Evolutionary conservation across 2,329 filamentous ascomycete species (phyloP).

Genomic region (Botryosphaeria agaves): DNA sequence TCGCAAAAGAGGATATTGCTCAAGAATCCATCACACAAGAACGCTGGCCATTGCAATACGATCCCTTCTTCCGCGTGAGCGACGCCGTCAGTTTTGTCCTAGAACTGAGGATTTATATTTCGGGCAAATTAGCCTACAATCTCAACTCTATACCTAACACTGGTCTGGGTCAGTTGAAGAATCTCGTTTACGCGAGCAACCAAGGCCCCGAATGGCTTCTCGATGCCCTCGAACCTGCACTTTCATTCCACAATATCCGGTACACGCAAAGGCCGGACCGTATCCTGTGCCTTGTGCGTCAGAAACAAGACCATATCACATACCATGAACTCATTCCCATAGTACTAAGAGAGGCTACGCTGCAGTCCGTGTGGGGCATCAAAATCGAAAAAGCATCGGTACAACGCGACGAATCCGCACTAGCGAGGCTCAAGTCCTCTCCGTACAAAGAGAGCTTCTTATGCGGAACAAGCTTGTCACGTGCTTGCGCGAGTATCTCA

Average conservation of each 20-base stretch:
- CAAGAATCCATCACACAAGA: constrained; percentile 9
- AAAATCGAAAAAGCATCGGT: too few species aligned
- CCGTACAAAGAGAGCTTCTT: too few species aligned
- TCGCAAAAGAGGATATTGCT: constrained; percentile 9
- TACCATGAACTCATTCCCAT: constrained; percentile 3
- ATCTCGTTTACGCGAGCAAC: constrained; percentile 12
- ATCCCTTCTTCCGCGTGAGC: constrained; percentile 10
- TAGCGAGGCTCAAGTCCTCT: too few species aligned
- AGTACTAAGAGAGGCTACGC: too few species aligned
- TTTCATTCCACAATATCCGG: constrained; percentile 11
- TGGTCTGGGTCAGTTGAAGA: constrained; percentile 9
- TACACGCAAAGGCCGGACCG: constrained; percentile 7
- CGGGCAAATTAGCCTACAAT: constrained; percentile 1
- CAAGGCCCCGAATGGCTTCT: constrained; percentile 11
- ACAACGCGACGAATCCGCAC: too few species aligned
- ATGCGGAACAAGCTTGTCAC: too few species aligned
- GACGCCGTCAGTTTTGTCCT: constrained; percentile 8
- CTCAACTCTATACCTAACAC: constrained; percentile 5
- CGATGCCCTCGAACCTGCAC: constrained; percentile 8
- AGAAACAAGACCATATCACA: constrained; percentile 9
- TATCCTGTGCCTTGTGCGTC: constrained; percentile 10
- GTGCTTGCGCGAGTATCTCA: too few species aligned
- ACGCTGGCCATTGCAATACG: constrained; percentile 12
- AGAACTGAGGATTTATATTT: constrained; percentile 5
- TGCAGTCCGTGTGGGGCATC: too few species aligned